Conservation (phyloP, 164 flowering plant species). For the Tinospora cordifolia region DNA sequence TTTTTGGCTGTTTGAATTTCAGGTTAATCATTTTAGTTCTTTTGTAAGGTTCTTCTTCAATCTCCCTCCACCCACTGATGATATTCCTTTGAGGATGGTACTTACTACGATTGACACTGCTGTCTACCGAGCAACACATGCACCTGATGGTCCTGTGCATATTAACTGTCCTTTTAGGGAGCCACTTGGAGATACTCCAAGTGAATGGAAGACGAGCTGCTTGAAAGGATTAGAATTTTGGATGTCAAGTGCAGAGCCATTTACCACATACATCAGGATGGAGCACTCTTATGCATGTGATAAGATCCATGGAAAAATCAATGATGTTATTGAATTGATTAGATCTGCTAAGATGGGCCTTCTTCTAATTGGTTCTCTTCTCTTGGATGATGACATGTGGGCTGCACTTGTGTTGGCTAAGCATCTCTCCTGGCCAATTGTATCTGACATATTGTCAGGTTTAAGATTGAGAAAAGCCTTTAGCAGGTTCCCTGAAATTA, state of each 20-base stretch:
- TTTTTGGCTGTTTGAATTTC: constrained; percentile 5
- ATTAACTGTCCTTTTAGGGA: constrained; percentile 87
- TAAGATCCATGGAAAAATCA: constrained; percentile 25
- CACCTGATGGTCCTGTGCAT: constrained; percentile 86
- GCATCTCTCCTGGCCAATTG: constrained; percentile 84
- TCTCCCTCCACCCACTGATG: constrained; percentile 82
- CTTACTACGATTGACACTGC: constrained; percentile 92
- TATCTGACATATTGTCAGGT: constrained; percentile 83
- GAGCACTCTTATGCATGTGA: constrained; percentile 24
- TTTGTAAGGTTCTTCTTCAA: constrained; percentile 70
- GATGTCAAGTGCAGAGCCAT: constrained; percentile 59
- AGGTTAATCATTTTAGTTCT: constrained; percentile 89
- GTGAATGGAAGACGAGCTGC: constrained; percentile 48
- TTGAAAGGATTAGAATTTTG: constrained; percentile 61
- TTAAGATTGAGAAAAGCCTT: constrained; percentile 55
- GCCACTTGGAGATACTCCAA: constrained; percentile 59
- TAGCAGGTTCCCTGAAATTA: constrained; percentile 31
- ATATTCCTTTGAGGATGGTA: constrained; percentile 67
- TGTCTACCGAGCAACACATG: constrained; percentile 51
- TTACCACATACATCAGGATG: constrained; percentile 53
- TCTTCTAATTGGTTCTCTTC: constrained; percentile 63
- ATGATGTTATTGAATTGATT: constrained; percentile 49
- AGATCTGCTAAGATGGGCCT: constrained; percentile 54
- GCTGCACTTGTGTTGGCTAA: constrained; percentile 71
- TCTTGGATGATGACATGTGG: constrained; percentile 82